Evolutionary conservation across 2,329 filamentous ascomycete genomes (phyloP).

Genomic region (Talaromyces amestolkiae): DNA sequence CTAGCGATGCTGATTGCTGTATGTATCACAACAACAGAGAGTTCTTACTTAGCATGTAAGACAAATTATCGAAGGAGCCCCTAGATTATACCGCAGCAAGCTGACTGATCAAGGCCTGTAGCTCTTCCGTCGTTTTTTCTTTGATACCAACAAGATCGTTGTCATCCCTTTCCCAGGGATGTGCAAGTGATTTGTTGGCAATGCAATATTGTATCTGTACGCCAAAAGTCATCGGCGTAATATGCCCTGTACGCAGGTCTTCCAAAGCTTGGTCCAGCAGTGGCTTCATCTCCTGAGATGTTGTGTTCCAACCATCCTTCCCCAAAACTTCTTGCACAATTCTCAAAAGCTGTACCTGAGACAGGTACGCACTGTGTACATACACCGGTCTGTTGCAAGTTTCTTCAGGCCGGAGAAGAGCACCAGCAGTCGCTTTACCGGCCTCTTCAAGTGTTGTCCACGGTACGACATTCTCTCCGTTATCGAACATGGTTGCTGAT

Average conservation of each 20-base stretch:
- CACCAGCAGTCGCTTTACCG: slow-evolving; percentile 20
- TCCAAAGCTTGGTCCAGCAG: slow-evolving; percentile 19
- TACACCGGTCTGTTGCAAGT: slow-evolving; percentile 21
- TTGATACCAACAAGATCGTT: slow-evolving; percentile 20
- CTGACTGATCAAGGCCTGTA: background rate
- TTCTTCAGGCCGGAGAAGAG: slow-evolving; percentile 19
- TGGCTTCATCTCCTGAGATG: slow-evolving; percentile 20
- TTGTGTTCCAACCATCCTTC: slow-evolving; percentile 9
- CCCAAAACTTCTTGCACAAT: slow-evolving; percentile 16
- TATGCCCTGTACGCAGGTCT: slow-evolving; percentile 19
- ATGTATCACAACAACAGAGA: background rate
- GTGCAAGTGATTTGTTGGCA: slow-evolving; percentile 19
- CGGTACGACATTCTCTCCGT: slow-evolving; percentile 20
- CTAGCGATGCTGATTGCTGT: background rate
- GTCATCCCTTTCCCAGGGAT: slow-evolving; percentile 21
- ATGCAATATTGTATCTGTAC: slow-evolving; percentile 23
- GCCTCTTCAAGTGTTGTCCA: slow-evolving; percentile 23
- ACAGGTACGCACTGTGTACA: slow-evolving; percentile 20
- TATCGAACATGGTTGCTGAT: slow-evolving; percentile 13
- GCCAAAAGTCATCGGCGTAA: slow-evolving; percentile 18
- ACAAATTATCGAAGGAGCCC: background rate
- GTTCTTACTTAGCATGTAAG: background rate
- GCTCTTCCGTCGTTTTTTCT: slow-evolving; percentile 14
- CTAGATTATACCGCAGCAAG: background rate
- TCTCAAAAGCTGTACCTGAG: slow-evolving; percentile 18